phyloP scores from a whole-genome alignment of 2,329 filamentous ascomycete genomes.

The Calonectria hawksworthii region DNA sequence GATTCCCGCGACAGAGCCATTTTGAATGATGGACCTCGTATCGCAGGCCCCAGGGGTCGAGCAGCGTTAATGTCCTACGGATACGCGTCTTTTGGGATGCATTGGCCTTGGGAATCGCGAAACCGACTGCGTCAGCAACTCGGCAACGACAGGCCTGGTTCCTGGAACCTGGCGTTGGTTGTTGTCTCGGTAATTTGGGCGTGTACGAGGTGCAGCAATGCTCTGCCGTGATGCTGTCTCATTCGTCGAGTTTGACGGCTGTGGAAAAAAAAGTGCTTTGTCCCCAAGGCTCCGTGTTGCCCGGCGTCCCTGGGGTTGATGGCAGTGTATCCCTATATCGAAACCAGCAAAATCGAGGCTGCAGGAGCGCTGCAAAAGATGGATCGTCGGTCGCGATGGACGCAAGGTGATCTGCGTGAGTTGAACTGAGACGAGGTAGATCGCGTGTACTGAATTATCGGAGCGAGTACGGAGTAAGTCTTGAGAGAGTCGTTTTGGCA shows the following conservation, averaged over 20 bases:
- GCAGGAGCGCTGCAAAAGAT: not conserved
- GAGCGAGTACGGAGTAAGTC: slow-evolving; percentile 3
- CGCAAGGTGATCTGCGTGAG: slow-evolving; percentile 9
- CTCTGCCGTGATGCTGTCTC: slow-evolving; percentile 28
- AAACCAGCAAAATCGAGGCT: not conserved
- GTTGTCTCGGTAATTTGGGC: slow-evolving; percentile 12
- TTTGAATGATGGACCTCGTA: slow-evolving; percentile 35
- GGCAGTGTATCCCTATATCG: not conserved
- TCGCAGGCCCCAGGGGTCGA: slow-evolving; percentile 13
- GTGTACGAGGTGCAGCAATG: slow-evolving; percentile 15
- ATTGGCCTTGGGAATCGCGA: slow-evolving; percentile 19
- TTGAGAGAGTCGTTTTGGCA: slow-evolving; percentile 7
- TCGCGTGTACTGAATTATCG: slow-evolving; percentile 4
- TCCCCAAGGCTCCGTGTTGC: slow-evolving; percentile 46
- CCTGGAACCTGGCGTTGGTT: not conserved
- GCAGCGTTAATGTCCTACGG: slow-evolving; percentile 15
- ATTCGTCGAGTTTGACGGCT: slow-evolving; percentile 20
- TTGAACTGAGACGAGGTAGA: slow-evolving; percentile 6
- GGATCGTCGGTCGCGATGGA: slow-evolving; percentile 1
- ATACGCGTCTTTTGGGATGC: slow-evolving; percentile 24
- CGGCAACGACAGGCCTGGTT: not conserved
- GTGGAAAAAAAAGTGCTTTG: slow-evolving; percentile 26
- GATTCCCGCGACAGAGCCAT: slow-evolving; percentile 72
- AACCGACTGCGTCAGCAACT: slow-evolving; percentile 17
- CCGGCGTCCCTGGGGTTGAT: slow-evolving; percentile 45